Conservation (phyloP, 805 yeast genomes). For the Saccharomycopsis malanga region DNA sequence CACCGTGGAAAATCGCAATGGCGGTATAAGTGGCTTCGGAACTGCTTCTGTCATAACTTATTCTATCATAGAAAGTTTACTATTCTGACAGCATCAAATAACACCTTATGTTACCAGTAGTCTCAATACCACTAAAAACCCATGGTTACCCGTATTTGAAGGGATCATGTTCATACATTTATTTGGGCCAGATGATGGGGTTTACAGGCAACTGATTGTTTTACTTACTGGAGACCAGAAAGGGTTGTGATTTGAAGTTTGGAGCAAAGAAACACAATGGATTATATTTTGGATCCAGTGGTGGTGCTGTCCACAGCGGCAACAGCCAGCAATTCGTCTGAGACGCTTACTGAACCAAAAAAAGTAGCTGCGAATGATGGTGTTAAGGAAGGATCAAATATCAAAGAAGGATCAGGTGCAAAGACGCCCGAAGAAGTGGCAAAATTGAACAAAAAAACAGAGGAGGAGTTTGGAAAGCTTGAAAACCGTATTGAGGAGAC, state of each 20-base stretch:
- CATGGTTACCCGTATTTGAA: too few relatives aligned
- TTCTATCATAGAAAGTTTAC: too few relatives aligned
- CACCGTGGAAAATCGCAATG: conserved; percentile 67
- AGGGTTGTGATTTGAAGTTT: too few relatives aligned
- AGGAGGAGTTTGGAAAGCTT: conserved; percentile 42
- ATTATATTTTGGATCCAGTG: conserved; percentile 15
- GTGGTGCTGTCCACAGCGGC: conserved; percentile 4
- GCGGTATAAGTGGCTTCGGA: conserved; percentile 46
- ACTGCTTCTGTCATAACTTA: background rate
- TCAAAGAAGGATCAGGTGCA: background rate
- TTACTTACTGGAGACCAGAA: too few relatives aligned
- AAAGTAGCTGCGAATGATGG: background rate
- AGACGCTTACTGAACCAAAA: conserved; percentile 10
- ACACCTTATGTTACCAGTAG: too few relatives aligned
- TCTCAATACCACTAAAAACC: too few relatives aligned
- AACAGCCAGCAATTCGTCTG: conserved; percentile 15
- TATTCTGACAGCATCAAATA: too few relatives aligned
- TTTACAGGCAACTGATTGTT: too few relatives aligned
- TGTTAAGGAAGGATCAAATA: background rate
- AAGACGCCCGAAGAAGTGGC: background rate
- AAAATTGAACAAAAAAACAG: conserved; percentile 40
- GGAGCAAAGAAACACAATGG: conserved; percentile 16
- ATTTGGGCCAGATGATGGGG: too few relatives aligned
- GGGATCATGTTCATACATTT: too few relatives aligned
- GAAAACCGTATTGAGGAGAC: conserved; percentile 49